Conservation (phyloP, 495 filamentous ascomycete species). For the Aspergillus homomorphus region DNA sequence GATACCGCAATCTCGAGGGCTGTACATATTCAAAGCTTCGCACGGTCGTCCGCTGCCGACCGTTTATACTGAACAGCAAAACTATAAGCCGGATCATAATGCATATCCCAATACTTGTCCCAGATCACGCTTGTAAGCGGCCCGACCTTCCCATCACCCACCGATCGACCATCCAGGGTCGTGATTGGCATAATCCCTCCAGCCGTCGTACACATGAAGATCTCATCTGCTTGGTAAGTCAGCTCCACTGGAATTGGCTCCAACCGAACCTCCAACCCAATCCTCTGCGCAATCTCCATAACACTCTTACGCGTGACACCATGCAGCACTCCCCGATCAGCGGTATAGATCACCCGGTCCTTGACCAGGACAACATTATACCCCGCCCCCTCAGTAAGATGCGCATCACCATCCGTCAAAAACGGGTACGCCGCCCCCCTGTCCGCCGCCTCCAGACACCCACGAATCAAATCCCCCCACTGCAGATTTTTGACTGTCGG, state of each 20-base stretch:
- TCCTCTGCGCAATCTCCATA: constrained; percentile 25
- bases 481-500: constrained; percentile 44
- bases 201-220: constrained; percentile 40
- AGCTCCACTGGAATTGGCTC: constrained; percentile 30
- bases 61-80: constrained; percentile 17
- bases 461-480: constrained; percentile 39
- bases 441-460: constrained; percentile 29
- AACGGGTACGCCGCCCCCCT: constrained; percentile 33
- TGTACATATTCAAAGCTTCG: neutral
- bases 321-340: constrained; percentile 31
- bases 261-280: constrained; percentile 23
- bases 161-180: constrained; percentile 30
- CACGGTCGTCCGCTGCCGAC: neutral
- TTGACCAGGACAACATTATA: constrained; percentile 36
- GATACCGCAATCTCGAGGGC: neutral
- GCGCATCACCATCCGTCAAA: constrained; percentile 36
- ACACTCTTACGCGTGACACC: constrained; percentile 36
- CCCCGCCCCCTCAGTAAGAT: constrained; percentile 33
- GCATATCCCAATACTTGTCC: constrained; percentile 41
- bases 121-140: constrained; percentile 39
- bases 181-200: constrained; percentile 43
- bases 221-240: constrained; percentile 32
- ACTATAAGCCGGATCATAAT: constrained; percentile 33
- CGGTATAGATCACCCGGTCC: constrained; percentile 30
- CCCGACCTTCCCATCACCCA: constrained; percentile 34